Percentiles rank a stretch among this genome's conserved stretches.
Conservation (phyloP, 2,329 filamentous ascomycete species). For the Decorospora gaudefroyi region DNA sequence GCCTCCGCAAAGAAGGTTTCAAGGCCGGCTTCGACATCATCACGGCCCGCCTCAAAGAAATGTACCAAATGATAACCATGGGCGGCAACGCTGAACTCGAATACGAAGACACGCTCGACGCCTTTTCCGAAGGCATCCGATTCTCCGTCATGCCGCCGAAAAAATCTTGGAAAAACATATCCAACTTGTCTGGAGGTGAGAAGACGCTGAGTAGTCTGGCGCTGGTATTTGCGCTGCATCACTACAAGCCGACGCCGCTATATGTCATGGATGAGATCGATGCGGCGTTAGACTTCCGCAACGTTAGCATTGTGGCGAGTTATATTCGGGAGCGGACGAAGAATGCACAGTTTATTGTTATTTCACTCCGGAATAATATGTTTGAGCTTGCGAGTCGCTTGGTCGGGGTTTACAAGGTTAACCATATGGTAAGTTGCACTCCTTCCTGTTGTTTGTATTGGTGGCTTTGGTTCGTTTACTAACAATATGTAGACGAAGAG, state of each 20-base stretch:
- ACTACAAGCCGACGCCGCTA: conserved; percentile 95
- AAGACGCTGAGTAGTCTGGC: conserved; percentile 94
- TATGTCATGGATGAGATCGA: conserved; percentile 99
- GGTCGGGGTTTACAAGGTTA: conserved; percentile 98
- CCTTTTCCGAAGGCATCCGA: conserved; percentile 93
- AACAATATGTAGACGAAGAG: conserved; percentile 55
- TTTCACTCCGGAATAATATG: conserved; percentile 98
- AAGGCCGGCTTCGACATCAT: conserved; percentile 97
- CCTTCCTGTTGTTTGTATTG: background rate
- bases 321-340: conserved; percentile 99
- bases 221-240: conserved; percentile 95
- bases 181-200: conserved; percentile 92
- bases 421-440: conserved; percentile 72
- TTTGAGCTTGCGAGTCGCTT: conserved; percentile 95
- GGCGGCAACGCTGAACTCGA: conserved; percentile 97
- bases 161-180: conserved; percentile 99
- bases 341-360: conserved; percentile 99
- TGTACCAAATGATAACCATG: conserved; percentile 99
- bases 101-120: conserved; percentile 92
- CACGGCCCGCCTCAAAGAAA: conserved; percentile 93
- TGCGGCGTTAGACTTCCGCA: conserved; percentile 94
- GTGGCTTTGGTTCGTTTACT: conserved; percentile 9
- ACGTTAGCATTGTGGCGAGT: conserved; percentile 96
- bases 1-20: conserved; percentile 89
- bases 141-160: conserved; percentile 99